phyloP scores from a whole-genome alignment of 495 filamentous ascomycete species.

The Echria macrotheca region DNA sequence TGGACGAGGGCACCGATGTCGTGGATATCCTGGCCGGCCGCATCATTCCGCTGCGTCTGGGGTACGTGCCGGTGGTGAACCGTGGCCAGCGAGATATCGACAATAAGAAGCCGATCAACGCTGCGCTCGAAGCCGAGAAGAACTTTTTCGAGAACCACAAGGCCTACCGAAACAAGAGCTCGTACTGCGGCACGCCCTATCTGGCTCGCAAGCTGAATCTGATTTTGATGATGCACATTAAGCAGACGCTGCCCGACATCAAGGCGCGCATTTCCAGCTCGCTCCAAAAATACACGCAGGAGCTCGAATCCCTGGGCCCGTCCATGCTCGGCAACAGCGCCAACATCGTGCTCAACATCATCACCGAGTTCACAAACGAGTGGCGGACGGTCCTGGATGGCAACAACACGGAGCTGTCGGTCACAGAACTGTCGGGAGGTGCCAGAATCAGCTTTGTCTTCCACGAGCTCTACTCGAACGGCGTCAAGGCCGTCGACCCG shows the following conservation, averaged over 20 bases:
- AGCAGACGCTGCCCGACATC: constrained; percentile 98
- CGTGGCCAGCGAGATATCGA: constrained; percentile 98
- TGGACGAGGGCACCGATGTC: constrained; percentile 99
- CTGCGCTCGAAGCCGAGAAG: constrained; percentile 90
- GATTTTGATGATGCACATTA: constrained; percentile 99
- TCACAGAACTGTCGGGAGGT: constrained; percentile 88
- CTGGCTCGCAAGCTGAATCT: constrained; percentile 94
- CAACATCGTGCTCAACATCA: constrained; percentile 96
- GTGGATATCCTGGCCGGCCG: constrained; percentile 98
- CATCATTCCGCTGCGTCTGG: constrained; percentile 91
- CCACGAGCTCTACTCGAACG: constrained; percentile 97
- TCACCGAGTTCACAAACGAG: constrained; percentile 97
- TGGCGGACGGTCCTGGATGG: constrained; percentile 95
- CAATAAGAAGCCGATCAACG: constrained; percentile 89
- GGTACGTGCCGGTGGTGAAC: constrained; percentile 98
- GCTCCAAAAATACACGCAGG: constrained; percentile 82
- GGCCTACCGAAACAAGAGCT: constrained; percentile 95
- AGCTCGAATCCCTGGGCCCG: constrained; percentile 79
- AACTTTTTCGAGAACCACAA: constrained; percentile 98
- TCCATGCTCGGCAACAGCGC: constrained; percentile 94
- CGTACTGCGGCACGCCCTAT: constrained; percentile 97
- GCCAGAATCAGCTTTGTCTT: constrained; percentile 99
- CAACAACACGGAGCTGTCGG: constrained; percentile 92
- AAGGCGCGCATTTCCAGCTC: constrained; percentile 90
- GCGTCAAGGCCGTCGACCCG: constrained; percentile 95